Evolutionary conservation across 2,329 filamentous ascomycete genomes (phyloP), one percentile per base, ranked within the genome.

Genomic region (Mycogone perniciosa): DNA sequence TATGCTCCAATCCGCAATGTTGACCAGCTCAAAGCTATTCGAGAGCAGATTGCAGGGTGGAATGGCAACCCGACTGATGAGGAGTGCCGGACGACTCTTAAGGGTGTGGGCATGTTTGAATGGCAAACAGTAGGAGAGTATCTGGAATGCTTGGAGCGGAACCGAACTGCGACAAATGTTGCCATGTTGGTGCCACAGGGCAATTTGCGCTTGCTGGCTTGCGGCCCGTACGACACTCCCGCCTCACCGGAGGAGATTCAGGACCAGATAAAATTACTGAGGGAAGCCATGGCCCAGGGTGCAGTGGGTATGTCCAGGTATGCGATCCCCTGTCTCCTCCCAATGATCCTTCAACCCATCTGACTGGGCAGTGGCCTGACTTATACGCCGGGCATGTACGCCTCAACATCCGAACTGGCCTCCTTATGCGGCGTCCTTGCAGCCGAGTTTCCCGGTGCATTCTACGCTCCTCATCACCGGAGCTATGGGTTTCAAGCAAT

Each of bases 371-470:
- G 59, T 33, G 59, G 59, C 31, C 50, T 60, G 26, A 60, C 59
- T 9, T 60, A 60, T 8, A 60, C 59, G 5, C 59, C 59, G 7
- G 59, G 59, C 48, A 60, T 60, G 59, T 60, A 60, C 38, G 59
- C 59, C n/a, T 60, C 59, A 11, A 60, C 54, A 4, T 59, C 57
- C 3, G 59, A 60, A 42, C 52, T 60, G 4, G 59, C 53, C 0
- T 43, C 55, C 7, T 57, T 60, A 9, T 60, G 59, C 48, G 52
- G 54, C 31, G 50, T 48, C 11, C 50, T 60, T 9, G 55, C 56
- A 3, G 52, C 53, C 26, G 57, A 59, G 6, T 60, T 50, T 38
- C 57, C 59, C 0, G 59, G 59, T 27, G 52, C 57, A 4, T 60
- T 54, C 37, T 60, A 60, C 11, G 57, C 59, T 2, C 59, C 59